These are phyloP conservation scores for Gynostemma pentaphyllum DNA, from an alignment of 306 rosid genomes.

Conservation along the genomic window DNA sequence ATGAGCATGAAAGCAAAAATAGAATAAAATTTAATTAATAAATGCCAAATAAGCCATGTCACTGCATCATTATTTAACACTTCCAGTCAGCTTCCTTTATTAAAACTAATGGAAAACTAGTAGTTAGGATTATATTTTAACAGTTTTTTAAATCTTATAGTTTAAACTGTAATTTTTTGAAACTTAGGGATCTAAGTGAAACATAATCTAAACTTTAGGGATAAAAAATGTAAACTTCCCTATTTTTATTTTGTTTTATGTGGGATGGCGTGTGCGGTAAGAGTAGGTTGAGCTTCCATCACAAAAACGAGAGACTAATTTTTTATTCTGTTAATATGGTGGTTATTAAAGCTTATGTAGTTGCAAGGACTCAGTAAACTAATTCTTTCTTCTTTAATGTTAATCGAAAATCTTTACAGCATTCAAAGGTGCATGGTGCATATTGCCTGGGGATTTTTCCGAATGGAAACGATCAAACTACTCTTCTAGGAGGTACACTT, in stretches of 20 bases:
- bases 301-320: background rate
- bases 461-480: slow-evolving; percentile 79
- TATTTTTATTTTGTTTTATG: background rate
- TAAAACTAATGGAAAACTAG: too few species aligned
- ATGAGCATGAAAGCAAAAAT: too few species aligned
- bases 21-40: too few species aligned
- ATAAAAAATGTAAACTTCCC: too few species aligned
- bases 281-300: background rate
- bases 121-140: too few species aligned
- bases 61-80: too few species aligned
- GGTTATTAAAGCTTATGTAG: background rate
- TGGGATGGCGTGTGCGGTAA: background rate
- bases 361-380: background rate
- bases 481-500: slow-evolving; percentile 86
- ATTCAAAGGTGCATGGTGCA: slow-evolving; percentile 78
- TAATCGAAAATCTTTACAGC: slow-evolving; percentile 36
- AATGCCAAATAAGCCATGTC: too few species aligned
- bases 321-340: background rate
- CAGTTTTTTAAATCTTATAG: too few species aligned
- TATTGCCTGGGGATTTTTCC: slow-evolving; percentile 86
- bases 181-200: too few species aligned
- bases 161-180: too few species aligned
- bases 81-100: too few species aligned
- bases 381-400: slow-evolving; percentile 13
- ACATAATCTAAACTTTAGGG: too few species aligned